These are phyloP conservation scores for Tillandsia fasciculata DNA, from an alignment of 176 grass and related monocot genomes.

Conservation along the genomic window DNA sequence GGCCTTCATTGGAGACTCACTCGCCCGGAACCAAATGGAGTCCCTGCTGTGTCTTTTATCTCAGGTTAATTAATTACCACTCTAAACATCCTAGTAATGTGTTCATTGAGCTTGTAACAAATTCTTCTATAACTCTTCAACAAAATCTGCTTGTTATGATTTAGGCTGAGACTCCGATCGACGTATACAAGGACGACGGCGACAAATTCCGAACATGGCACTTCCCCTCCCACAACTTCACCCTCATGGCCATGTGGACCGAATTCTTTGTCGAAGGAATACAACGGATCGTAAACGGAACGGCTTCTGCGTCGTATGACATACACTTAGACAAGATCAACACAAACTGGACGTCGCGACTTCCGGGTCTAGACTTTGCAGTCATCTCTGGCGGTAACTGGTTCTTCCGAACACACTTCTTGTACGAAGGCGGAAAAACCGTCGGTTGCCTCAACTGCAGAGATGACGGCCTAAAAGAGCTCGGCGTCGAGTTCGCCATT, in stretches of 20 bases:
- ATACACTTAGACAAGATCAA: conserved; percentile 56
- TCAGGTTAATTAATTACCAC: conserved; percentile 14
- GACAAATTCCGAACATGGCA: conserved; percentile 41
- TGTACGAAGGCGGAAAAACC: conserved; percentile 28
- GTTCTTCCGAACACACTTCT: conserved; percentile 45
- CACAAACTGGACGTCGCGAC: conserved; percentile 30
- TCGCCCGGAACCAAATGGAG: conserved; percentile 61
- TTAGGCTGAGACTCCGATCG: conserved; percentile 36
- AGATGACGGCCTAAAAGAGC: conserved; percentile 9
- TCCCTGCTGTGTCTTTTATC: conserved; percentile 60
- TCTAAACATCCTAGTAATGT: no score
- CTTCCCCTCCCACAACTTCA: conserved; percentile 60
- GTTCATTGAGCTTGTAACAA: no score
- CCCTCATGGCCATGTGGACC: conserved; percentile 55
- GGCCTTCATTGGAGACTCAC: conserved; percentile 52
- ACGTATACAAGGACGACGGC: conserved; percentile 22
- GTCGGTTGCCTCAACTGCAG: conserved; percentile 40
- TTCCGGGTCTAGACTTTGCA: conserved; percentile 38
- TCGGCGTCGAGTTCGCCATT: conserved; percentile 24
- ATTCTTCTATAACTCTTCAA: not conserved
- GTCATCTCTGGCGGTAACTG: conserved; percentile 64
- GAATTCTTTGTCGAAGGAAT: conserved; percentile 38
- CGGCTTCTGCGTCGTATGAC: conserved; percentile 32
- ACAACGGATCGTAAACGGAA: conserved; percentile 19
- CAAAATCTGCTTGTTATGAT: not conserved